Conservation (phyloP, 345 rosid species). For the Cardamine resedifolia region DNA sequence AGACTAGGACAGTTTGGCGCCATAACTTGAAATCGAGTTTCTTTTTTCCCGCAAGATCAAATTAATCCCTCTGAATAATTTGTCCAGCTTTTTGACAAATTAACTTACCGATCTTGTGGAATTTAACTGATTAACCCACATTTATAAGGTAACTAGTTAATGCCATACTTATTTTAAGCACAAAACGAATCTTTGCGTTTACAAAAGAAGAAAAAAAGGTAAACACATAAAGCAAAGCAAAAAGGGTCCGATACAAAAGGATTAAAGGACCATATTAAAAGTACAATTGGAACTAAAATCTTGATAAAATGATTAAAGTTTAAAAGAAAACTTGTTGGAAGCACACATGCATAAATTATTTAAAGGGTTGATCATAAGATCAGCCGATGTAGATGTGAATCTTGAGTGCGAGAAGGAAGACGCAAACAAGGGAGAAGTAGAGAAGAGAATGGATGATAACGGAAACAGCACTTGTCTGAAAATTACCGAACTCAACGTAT, state of each 20-base stretch:
- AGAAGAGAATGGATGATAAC: slow-evolving; percentile 61
- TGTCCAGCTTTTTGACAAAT: neutral
- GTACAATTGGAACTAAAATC: neutral
- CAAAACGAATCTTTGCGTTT: slow-evolving; percentile 11
- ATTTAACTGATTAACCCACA: neutral
- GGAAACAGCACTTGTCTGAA: slow-evolving; percentile 66
- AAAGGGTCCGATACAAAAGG: slow-evolving; percentile 24
- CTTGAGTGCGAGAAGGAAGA: slow-evolving; percentile 59
- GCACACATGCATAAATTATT: neutral
- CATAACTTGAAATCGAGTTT: neutral
- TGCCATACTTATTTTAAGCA: slow-evolving; percentile 3
- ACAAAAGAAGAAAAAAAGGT: slow-evolving; percentile 3
- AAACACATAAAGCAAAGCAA: slow-evolving; percentile 6
- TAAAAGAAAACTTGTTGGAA: neutral
- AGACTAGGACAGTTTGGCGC: slow-evolving; percentile 3
- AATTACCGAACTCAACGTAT: slow-evolving; percentile 59
- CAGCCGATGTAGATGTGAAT: slow-evolving; percentile 57
- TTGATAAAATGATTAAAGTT: neutral
- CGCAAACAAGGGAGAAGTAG: slow-evolving; percentile 56
- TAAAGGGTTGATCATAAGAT: neutral
- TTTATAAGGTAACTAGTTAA: neutral
- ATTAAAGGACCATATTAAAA: neutral
- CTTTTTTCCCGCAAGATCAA: too few species aligned
- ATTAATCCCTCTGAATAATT: too few species aligned
- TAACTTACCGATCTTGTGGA: neutral